Percentiles rank a stretch among this genome's conserved stretches.
Conservation (phyloP, 139 green algal genomes). For the Chlorella sp. region DNA sequence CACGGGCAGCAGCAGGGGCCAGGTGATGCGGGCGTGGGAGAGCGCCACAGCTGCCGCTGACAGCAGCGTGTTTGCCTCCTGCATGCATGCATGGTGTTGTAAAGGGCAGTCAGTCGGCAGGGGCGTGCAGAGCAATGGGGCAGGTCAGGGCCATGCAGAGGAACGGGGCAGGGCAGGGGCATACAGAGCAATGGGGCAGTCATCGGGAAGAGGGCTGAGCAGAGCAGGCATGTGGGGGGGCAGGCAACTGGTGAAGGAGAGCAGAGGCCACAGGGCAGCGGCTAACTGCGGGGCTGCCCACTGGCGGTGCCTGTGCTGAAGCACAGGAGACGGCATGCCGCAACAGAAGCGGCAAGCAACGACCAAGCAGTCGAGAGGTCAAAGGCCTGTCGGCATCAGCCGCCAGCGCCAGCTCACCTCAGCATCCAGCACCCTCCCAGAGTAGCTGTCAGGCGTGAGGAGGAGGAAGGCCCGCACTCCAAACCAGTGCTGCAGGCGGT, state of each 20-base stretch:
- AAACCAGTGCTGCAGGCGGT: slow-evolving; percentile 86
- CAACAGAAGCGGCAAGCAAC: background rate
- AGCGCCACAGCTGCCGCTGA: slow-evolving; percentile 63
- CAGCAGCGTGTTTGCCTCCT: slow-evolving; percentile 72
- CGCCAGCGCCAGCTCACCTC: slow-evolving; percentile 14
- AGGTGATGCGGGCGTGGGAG: slow-evolving; percentile 41
- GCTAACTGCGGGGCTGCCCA: background rate
- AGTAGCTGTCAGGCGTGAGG: slow-evolving; percentile 77
- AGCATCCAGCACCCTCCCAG: slow-evolving; percentile 66
- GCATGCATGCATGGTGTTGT: background rate
- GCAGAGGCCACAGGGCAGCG: too few species aligned
- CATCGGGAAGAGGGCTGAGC: too few species aligned
- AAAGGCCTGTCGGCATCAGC: background rate
- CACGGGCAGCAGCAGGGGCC: slow-evolving; percentile 78
- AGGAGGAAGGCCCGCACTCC: slow-evolving; percentile 64
- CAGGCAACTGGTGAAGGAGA: background rate
- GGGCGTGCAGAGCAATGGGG: background rate
- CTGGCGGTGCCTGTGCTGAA: background rate
- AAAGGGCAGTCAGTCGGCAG: too few species aligned
- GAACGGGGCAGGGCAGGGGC: too few species aligned
- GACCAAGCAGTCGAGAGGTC: background rate
- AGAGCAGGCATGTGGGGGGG: background rate
- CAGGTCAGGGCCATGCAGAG: background rate
- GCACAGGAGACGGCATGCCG: background rate
- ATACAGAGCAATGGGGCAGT: background rate